phyloP scores from a whole-genome alignment of 108 stramenopile species.

The Cylindrotheca closterium region DNA sequence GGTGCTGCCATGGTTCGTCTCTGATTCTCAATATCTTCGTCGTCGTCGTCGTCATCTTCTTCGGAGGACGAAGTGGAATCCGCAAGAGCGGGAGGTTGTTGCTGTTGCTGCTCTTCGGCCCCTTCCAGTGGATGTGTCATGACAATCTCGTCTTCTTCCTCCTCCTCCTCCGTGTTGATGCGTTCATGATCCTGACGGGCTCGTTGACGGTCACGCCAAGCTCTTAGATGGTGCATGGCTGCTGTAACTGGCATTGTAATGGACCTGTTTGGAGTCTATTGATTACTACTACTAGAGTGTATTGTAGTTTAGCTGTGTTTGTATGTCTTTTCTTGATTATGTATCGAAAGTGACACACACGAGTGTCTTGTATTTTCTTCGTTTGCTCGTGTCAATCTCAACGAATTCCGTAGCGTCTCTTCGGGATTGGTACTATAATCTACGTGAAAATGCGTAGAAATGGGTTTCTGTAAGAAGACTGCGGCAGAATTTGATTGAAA shows the following conservation, averaged over 20 bases:
- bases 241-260: not conserved
- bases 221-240: not conserved
- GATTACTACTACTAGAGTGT: no score
- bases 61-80: not conserved
- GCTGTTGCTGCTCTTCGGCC: not conserved
- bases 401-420: no score
- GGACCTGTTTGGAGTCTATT: no score
- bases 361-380: no score
- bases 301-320: not conserved
- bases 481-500: no score
- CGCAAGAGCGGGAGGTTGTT: not conserved
- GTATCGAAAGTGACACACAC: no score
- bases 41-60: not conserved
- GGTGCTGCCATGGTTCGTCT: not conserved
- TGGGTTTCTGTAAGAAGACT: no score
- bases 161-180: constrained; percentile 5
- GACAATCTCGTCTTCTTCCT: constrained; percentile 11
- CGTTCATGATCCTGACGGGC: constrained; percentile 20
- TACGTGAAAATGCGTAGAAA: no score
- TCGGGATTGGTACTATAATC: no score
- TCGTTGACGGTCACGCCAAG: constrained; percentile 20
- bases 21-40: constrained; percentile 5
- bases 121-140: not conserved
- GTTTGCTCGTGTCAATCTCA: no score
- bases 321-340: not conserved